A percentile compares a stretch with the other conserved stretches of the same genome.
Evolutionary conservation across 2,329 filamentous ascomycete species (phyloP).

Genomic region (Arthrobotrys entomopaga): DNA sequence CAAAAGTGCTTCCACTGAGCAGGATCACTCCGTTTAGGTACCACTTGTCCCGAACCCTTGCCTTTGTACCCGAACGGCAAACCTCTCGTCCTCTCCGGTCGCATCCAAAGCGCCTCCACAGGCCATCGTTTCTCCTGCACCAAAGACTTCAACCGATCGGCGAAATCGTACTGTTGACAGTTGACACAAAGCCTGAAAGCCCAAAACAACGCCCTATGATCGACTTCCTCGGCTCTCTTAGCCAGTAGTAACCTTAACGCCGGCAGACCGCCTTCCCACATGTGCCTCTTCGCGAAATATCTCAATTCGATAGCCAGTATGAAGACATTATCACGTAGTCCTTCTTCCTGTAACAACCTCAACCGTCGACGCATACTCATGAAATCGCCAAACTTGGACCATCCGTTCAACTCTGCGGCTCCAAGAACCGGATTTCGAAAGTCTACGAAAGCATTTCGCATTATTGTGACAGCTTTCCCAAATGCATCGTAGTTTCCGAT

Average conservation of each 20-base stretch:
- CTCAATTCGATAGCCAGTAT: conserved; percentile 45
- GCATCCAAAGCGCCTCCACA: conserved; percentile 34
- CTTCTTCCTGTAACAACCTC: conserved; percentile 44
- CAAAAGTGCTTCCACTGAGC: conserved; percentile 26
- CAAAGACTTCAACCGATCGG: conserved; percentile 35
- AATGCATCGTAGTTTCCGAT: conserved; percentile 45
- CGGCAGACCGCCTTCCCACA: conserved; percentile 51
- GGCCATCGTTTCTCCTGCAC: conserved; percentile 54
- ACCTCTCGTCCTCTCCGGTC: conserved; percentile 27
- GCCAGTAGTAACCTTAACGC: conserved; percentile 29
- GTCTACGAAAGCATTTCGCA: conserved; percentile 41
- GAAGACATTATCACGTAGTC: conserved; percentile 42
- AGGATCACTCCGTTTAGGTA: conserved; percentile 15
- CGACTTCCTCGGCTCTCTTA: conserved; percentile 27
- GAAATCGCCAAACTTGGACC: conserved; percentile 52
- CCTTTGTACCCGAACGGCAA: conserved; percentile 43
- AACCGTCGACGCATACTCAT: conserved; percentile 50
- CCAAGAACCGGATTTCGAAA: conserved; percentile 45
- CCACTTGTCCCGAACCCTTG: conserved; percentile 16
- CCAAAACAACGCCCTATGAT: conserved; percentile 47
- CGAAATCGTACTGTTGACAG: conserved; percentile 40
- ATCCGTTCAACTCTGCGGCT: conserved; percentile 46
- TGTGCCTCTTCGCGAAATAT: conserved; percentile 49
- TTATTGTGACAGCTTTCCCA: conserved; percentile 44
- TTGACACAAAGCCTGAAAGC: conserved; percentile 43